Percentiles rank a stretch among this genome's conserved stretches.
Evolutionary conservation across 192 early-diverging fungal genomes (phyloP).

Genomic region (Coemansia sp.): DNA sequence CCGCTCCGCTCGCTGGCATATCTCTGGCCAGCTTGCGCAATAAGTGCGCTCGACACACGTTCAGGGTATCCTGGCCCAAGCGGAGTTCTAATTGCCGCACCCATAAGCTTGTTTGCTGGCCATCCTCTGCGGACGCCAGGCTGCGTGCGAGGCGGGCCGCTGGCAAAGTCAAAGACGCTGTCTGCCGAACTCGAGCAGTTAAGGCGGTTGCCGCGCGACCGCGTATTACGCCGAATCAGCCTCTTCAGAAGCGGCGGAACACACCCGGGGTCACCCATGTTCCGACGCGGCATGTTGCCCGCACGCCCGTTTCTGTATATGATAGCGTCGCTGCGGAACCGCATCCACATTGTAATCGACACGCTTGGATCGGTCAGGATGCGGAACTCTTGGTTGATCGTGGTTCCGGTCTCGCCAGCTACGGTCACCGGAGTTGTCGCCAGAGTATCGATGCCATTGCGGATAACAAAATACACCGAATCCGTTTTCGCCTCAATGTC

Average conservation of each 20-base stretch:
- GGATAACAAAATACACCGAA: constrained; percentile 55
- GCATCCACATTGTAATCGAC: constrained; percentile 56
- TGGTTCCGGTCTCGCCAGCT: constrained; percentile 16
- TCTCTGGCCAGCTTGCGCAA: constrained; percentile 2
- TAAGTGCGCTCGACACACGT: constrained; percentile 26
- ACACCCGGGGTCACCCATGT: constrained; percentile 22
- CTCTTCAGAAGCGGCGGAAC: constrained; percentile 42
- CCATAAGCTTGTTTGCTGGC: not conserved
- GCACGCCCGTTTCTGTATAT: constrained; percentile 22
- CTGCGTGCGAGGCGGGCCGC: constrained; percentile 4
- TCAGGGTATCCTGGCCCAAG: constrained; percentile 18
- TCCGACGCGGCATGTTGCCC: not conserved
- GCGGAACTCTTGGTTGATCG: constrained; percentile 56
- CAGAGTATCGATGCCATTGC: constrained; percentile 55
- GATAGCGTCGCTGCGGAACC: constrained; percentile 53
- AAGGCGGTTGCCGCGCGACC: constrained; percentile 34
- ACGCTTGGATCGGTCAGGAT: constrained; percentile 48
- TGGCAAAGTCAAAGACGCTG: constrained; percentile 51
- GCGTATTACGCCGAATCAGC: constrained; percentile 52
- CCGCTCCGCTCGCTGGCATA: constrained; percentile 13
- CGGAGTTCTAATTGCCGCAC: not conserved
- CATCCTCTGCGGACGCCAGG: constrained; percentile 20
- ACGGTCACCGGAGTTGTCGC: constrained; percentile 44
- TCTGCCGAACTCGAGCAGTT: constrained; percentile 26
- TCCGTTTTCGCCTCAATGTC: constrained; percentile 42